Evolutionary conservation across 352 stramenopile species (phyloP).

Genomic region (Paralagenidium karlingii): DNA sequence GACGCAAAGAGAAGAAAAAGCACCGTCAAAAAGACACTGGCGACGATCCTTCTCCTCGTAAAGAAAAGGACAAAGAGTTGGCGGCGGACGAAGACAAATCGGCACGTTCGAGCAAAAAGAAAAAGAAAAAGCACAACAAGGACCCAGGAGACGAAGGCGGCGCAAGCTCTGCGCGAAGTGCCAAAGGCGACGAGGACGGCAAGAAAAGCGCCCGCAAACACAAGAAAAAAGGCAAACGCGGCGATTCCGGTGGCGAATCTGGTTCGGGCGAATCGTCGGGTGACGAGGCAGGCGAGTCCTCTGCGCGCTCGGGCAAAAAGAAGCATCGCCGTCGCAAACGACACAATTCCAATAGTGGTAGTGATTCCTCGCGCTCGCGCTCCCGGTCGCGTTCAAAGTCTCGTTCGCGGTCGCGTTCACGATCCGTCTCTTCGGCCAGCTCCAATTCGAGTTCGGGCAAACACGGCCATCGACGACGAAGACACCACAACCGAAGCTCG

Average conservation of each 20-base stretch:
- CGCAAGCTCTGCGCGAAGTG: not conserved
- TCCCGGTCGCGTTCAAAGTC: conserved; percentile 11
- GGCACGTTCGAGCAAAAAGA: conserved; percentile 24
- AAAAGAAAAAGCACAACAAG: conserved; percentile 31
- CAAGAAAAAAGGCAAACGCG: conserved; percentile 2
- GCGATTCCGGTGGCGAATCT: conserved; percentile 27
- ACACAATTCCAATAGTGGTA: conserved; percentile 14
- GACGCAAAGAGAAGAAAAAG: conserved; percentile 5
- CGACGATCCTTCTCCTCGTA: too few species aligned
- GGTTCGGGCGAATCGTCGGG: too few species aligned
- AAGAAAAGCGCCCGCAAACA: not conserved
- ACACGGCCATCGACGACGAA: conserved; percentile 21
- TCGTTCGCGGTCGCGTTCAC: conserved; percentile 19
- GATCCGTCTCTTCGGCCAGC: conserved; percentile 35
- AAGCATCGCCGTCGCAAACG: conserved; percentile 7
- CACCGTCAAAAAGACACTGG: too few species aligned
- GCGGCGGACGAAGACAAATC: conserved; percentile 12
- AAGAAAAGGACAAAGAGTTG: too few species aligned
- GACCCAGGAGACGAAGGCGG: conserved; percentile 8
- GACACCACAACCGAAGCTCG: conserved; percentile 23
- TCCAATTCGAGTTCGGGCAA: conserved; percentile 25
- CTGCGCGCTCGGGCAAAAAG: too few species aligned
- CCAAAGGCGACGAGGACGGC: not conserved
- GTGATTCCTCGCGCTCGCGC: too few species aligned
- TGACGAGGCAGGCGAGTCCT: too few species aligned